Evolutionary conservation across 257 asterid species (phyloP).

Genomic region (Nicotiana noctiflora): DNA sequence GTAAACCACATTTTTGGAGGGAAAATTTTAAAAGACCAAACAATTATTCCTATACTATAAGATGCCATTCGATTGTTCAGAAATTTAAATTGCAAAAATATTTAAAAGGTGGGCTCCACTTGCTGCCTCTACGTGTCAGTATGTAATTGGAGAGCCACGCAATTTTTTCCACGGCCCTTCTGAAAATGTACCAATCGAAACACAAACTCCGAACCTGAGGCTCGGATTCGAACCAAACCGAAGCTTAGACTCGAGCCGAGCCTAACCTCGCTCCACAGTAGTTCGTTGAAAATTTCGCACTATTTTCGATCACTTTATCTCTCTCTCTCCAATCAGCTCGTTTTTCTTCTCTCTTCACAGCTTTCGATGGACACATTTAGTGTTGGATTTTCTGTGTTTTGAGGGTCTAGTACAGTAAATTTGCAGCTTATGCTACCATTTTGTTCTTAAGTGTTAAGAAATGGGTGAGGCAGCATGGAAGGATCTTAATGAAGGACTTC

Average conservation of each 20-base stretch:
- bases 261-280: background rate
- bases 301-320: conserved; percentile 3
- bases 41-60: background rate
- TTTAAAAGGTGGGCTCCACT: background rate
- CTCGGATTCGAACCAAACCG: background rate
- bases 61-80: background rate
- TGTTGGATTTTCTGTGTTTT: background rate
- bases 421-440: background rate
- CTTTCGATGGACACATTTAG: background rate
- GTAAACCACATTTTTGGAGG: conserved; percentile 7
- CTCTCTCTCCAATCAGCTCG: background rate
- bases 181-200: background rate
- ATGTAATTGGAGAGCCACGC: background rate
- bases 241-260: background rate
- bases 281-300: conserved; percentile 5
- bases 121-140: background rate
- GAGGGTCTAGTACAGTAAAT: background rate
- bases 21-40: background rate
- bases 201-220: background rate
- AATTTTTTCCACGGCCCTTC: background rate
- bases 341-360: background rate
- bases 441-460: background rate
- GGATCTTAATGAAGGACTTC: too few species aligned
- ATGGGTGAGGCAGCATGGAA: too few species aligned
- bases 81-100: background rate